phyloP scores from a whole-genome alignment of 75 land plant genomes.

The Chamaecyparis obtusa region DNA sequence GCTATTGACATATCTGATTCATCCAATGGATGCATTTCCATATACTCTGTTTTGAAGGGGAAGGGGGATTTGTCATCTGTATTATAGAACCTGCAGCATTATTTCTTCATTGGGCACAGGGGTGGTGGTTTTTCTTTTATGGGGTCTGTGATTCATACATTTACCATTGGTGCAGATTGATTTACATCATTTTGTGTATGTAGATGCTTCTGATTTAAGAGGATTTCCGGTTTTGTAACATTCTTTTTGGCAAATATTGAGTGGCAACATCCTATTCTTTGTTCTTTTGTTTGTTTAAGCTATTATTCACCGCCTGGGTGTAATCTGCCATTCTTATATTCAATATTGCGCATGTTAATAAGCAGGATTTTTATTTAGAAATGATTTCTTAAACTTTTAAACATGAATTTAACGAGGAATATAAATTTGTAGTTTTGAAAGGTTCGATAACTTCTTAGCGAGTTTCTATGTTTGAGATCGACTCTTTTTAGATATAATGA shows the following conservation, averaged over 20 bases:
- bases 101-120: neutral
- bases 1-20: slow-evolving; percentile 64
- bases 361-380: no score
- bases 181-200: neutral
- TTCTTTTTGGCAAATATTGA: neutral
- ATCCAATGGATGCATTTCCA: slow-evolving; percentile 50
- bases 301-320: neutral
- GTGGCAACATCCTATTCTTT: neutral
- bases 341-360: no score
- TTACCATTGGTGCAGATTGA: neutral
- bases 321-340: neutral
- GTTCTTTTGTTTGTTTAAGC: no score
- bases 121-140: neutral
- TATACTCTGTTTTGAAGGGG: slow-evolving; percentile 4
- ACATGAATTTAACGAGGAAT: no score
- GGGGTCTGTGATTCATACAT: neutral
- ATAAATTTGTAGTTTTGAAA: no score
- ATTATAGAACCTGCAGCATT: neutral
- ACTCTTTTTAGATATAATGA: no score
- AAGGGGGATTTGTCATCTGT: neutral
- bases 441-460: no score
- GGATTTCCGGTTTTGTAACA: neutral
- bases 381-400: no score
- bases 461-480: no score
- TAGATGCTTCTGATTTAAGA: neutral